phyloP scores from a whole-genome alignment of 2,329 filamentous ascomycete genomes.

The Didymella pomorum region DNA sequence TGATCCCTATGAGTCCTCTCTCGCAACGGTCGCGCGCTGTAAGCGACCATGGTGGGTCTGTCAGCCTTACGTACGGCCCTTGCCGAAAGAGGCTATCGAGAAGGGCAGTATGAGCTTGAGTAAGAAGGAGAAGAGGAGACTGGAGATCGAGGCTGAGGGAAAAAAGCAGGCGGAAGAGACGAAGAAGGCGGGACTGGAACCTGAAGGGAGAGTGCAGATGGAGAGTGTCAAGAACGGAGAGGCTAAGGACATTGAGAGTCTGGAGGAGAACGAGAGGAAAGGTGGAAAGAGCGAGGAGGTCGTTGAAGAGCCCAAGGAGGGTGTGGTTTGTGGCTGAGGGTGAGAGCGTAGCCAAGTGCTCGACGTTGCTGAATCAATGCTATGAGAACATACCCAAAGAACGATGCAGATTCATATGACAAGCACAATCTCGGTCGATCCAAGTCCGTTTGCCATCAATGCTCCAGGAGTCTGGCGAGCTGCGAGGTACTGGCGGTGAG shows the following conservation, averaged over 20 bases:
- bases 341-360: background rate
- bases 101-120: constrained; percentile 79
- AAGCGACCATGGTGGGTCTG: constrained; percentile 88
- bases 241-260: constrained; percentile 21
- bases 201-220: constrained; percentile 62
- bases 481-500: background rate
- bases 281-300: constrained; percentile 24
- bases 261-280: constrained; percentile 20
- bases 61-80: constrained; percentile 83
- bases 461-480: background rate
- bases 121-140: constrained; percentile 66
- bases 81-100: constrained; percentile 86
- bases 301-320: constrained; percentile 55
- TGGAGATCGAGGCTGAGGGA: constrained; percentile 53
- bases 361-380: too few species aligned
- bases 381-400: constrained; percentile 7
- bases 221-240: constrained; percentile 49
- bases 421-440: background rate
- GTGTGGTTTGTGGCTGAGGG: constrained; percentile 54
- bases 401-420: background rate
- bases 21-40: constrained; percentile 73
- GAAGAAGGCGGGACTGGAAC: constrained; percentile 41
- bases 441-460: too few species aligned
- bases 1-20: constrained; percentile 63
- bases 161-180: constrained; percentile 51